phyloP scores from a whole-genome alignment of 78 protist species.

The Dictyostelium purpureum region DNA sequence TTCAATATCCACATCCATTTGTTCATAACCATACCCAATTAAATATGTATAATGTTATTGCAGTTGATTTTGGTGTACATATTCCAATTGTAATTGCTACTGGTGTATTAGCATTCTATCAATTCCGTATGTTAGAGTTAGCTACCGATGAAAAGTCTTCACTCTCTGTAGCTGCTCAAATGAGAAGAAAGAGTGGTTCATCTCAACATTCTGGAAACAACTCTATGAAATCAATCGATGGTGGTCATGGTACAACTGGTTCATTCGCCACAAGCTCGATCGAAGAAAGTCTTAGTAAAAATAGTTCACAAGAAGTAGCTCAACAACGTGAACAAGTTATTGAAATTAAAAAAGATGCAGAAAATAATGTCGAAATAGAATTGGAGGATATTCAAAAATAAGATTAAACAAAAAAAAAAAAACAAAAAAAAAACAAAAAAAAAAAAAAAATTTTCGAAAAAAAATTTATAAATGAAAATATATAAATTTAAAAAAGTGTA shows the following conservation, averaged over 20 bases:
- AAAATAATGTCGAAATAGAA: too few species aligned
- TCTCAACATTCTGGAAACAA: background rate
- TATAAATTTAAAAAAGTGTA: too few species aligned
- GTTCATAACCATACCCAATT: background rate
- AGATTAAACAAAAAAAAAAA: too few species aligned
- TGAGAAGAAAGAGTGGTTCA: constrained; percentile 15
- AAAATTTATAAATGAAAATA: too few species aligned
- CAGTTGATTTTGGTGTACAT: constrained; percentile 49
- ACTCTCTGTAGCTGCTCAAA: constrained; percentile 27
- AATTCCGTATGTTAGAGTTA: constrained; percentile 72
- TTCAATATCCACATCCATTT: constrained; percentile 68
- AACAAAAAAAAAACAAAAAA: too few species aligned
- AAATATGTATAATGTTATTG: constrained; percentile 18
- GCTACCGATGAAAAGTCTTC: constrained; percentile 71
- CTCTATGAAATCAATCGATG: background rate
- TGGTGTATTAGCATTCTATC: constrained; percentile 57
- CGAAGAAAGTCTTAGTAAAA: background rate
- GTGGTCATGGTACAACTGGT: background rate
- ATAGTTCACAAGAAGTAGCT: background rate
- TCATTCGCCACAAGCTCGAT: background rate
- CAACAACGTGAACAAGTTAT: background rate
- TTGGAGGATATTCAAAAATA: too few species aligned
- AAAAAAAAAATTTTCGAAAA: too few species aligned
- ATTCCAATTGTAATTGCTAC: constrained; percentile 71
- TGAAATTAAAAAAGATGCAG: too few species aligned